Base-by-base conservation (phyloP, 108 stramenopile genomes). In the Stephanodiscus triporus region DNA sequence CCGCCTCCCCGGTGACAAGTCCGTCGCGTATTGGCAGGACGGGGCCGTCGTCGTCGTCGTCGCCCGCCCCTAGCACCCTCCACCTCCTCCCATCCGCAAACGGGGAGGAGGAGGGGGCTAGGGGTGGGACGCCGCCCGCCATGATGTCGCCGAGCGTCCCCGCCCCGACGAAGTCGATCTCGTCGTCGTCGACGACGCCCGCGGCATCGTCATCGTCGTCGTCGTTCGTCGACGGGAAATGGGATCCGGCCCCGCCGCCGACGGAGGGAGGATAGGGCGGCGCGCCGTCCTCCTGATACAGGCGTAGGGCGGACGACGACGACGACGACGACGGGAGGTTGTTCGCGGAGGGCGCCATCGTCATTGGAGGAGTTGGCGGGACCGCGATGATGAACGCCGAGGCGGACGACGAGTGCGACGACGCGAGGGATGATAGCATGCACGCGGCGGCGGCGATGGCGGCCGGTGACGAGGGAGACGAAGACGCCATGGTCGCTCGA, bases 131-230 rank as follows among this genome's bases (percentile, higher is more conserved):
- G 9, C 76, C 53, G 59, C 66, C 73, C 6, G 85, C 75, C 91
- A 92, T 92, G 73, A 92, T 92, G 72, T 92, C 91, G 29, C 91
- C 91, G 49, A 92, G 65, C 26, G 88, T 87, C 37, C 88, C 88
- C n/a, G 71, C 65, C 50, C 72, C 78, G 29, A 75, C 81, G 47
- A 62, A 45, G 17, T 81, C 85, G 19, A 70, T 43, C 6, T 65
- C 62, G 38, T 65, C 40, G 10, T 69, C 23, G 6, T 60, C 47
- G 29, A 16, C 37, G 60, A 29, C 17, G 26, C 8, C 16, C 2
- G 9, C 47, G 29, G 20, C 54, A 55, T 23, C 54, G 3, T 55
- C 22, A 55, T 23, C 23, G 54, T 10, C 29, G 9, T n/a, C 36
- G 26, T 1, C 1, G 0, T 24, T 54, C 1, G 6, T 3, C 53